Conservation (phyloP, 495 filamentous ascomycete genomes). For the Penicillium diatomitis region DNA sequence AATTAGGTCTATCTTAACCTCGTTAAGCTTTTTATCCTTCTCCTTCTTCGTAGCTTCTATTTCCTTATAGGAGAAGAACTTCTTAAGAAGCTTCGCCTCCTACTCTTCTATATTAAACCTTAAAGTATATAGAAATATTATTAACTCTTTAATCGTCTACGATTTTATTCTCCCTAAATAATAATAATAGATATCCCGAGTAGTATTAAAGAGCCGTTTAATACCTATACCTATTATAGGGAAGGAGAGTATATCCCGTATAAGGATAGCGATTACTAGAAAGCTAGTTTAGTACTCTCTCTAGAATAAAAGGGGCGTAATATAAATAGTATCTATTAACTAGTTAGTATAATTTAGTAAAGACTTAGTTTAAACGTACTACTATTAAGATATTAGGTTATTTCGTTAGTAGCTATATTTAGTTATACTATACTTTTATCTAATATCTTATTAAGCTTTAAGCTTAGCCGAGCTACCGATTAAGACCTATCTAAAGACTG, state of each 20-base stretch:
- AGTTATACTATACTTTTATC: neutral
- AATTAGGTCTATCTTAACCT: neutral
- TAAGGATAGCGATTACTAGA: neutral
- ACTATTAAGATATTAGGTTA: neutral
- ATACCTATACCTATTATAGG: neutral
- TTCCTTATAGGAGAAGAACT: neutral
- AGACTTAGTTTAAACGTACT: no score
- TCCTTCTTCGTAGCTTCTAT: neutral
- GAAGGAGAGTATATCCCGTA: neutral
- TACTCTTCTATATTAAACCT: neutral
- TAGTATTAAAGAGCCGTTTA: neutral
- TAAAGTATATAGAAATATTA: neutral
- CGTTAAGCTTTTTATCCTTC: neutral
- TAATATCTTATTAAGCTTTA: neutral
- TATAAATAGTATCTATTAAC: neutral
- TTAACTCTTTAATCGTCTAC: neutral
- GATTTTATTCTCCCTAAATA: neutral
- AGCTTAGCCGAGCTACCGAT: no score
- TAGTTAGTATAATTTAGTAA: neutral
- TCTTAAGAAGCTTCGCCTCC: neutral
- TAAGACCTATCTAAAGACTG: neutral
- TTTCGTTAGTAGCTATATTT: neutral
- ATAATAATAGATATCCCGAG: slow-evolving; percentile 1
- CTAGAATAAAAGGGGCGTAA: neutral
- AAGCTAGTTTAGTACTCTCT: neutral